Evolutionary conservation across 805 yeast genomes (phyloP), one percentile per base, ranked within the genome.

Genomic region (Candida ortonii): DNA sequence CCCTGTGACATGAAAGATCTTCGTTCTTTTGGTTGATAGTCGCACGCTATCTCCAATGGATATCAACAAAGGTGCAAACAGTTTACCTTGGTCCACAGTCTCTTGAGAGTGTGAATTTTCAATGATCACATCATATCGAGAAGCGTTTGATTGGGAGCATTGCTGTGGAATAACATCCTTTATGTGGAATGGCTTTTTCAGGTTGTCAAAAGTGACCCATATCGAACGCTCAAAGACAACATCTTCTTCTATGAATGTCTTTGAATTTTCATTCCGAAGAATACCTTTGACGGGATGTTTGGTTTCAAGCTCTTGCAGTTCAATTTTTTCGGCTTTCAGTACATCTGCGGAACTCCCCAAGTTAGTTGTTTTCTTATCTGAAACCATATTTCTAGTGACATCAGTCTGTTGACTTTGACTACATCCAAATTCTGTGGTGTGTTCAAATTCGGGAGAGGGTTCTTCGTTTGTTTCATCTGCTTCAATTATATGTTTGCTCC

Each of bases 11-110:
- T 41, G 34, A 46, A 65, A 75, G 6, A 52, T 52, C 6, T 53
- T 50, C 2, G 54, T 46, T 15, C 42, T 49, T 12, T 61, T 57
- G 10, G 59, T 55, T 19, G 12, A 13, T 17, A 68, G 43, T 11
- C 59, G 57, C 1, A 81, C 65, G 1, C 38, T 48, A 43, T 81
- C 87, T 3, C 84, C 86, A 12, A 80, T 56, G 25, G 75, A 53
- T 3, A 81, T 55, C 50, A 76, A 84, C 15, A 80, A 55, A 3
- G 74, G 64, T 1, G 57, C 52, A 41, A 52, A 64, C 23, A 68
- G 55, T 21, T 53, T 54, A 24, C 46, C 50, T 1, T 55, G 51
- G 13, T 59, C 45, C 11, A 63, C 39, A 30, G 57, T 53, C 21
- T 62, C 67, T 4, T 56, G 61, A 6, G 19, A 13, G 12, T 30